Conservation (phyloP, 768 basidiomycete species). For the Naganishia vaughanmartiniae region DNA sequence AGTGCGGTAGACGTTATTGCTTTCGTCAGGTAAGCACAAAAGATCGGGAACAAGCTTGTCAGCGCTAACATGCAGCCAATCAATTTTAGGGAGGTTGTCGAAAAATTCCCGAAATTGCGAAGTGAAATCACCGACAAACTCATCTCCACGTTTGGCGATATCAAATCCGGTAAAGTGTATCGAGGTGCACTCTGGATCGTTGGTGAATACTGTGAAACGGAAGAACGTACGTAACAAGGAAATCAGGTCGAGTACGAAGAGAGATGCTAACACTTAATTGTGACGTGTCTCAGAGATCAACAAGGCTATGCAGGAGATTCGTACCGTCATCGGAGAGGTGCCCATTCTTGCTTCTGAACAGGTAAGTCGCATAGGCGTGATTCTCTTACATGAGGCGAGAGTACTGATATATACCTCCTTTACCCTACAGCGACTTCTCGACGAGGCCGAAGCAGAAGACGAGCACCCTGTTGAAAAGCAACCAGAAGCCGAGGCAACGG, state of each 20-base stretch:
- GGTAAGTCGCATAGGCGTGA: constrained; percentile 44
- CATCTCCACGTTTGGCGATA: constrained; percentile 71
- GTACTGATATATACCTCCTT: background rate
- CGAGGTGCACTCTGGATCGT: constrained; percentile 95
- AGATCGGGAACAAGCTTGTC: background rate
- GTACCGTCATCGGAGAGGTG: constrained; percentile 90
- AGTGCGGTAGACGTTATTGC: constrained; percentile 93
- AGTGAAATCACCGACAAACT: constrained; percentile 79
- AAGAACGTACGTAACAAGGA: constrained; percentile 53
- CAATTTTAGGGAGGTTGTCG: constrained; percentile 76
- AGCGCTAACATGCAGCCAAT: background rate
- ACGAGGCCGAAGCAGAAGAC: constrained; percentile 67
- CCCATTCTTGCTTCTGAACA: constrained; percentile 92
- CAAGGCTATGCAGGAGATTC: constrained; percentile 69
- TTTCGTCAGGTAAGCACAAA: constrained; percentile 60
- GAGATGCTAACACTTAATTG: constrained; percentile 4
- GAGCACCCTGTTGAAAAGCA: constrained; percentile 54
- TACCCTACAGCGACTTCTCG: constrained; percentile 58
- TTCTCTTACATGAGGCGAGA: background rate
- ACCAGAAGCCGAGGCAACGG: constrained; percentile 58
- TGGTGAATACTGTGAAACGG: constrained; percentile 79
- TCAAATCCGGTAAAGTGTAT: constrained; percentile 96
- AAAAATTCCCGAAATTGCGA: constrained; percentile 89
- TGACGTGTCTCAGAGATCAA: constrained; percentile 60
- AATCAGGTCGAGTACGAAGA: background rate